Evolutionary conservation across 1,139 yeast species (phyloP).

Genomic region (Kodamaea arcana): DNA sequence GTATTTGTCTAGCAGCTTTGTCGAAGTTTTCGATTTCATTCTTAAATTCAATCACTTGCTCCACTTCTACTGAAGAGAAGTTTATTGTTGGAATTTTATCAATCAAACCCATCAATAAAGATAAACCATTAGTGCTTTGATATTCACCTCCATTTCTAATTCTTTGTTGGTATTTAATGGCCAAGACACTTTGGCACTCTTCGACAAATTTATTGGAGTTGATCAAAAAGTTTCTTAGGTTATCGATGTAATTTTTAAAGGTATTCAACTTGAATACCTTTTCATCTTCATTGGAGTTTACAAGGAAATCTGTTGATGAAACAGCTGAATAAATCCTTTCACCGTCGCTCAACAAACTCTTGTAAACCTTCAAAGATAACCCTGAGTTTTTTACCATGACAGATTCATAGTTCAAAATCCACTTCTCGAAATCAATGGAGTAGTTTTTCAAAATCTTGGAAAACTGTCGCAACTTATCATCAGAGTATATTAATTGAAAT

Average conservation of each 20-base stretch:
- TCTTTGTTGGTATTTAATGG: conserved; percentile 50
- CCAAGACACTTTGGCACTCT: conserved; percentile 50
- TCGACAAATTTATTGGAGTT: conserved; percentile 51
- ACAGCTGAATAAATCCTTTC: conserved; percentile 45
- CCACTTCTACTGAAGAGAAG: conserved; percentile 55
- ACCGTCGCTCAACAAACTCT: conserved; percentile 49
- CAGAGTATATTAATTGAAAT: conserved; percentile 46
- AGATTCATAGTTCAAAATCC: conserved; percentile 48
- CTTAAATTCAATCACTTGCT: conserved; percentile 53
- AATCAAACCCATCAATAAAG: conserved; percentile 31
- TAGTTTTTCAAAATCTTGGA: conserved; percentile 32
- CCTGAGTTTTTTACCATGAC: conserved; percentile 38
- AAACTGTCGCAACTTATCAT: conserved; percentile 44
- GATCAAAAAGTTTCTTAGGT: conserved; percentile 41
- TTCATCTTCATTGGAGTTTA: conserved; percentile 11
- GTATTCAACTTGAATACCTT: conserved; percentile 12
- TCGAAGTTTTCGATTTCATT: conserved; percentile 54
- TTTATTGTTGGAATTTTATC: conserved; percentile 46
- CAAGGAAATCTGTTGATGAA: conserved; percentile 10
- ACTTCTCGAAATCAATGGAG: conserved; percentile 44
- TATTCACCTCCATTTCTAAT: conserved; percentile 26
- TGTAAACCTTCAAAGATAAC: conserved; percentile 46
- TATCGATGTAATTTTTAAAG: conserved; percentile 22
- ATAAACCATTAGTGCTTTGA: conserved; percentile 16
- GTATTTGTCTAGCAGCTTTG: conserved; percentile 39